Percentiles rank a stretch among this genome's conserved stretches.
Evolutionary conservation across 2,329 filamentous ascomycete genomes (phyloP).

Genomic region (Cladophialophora yegresii): DNA sequence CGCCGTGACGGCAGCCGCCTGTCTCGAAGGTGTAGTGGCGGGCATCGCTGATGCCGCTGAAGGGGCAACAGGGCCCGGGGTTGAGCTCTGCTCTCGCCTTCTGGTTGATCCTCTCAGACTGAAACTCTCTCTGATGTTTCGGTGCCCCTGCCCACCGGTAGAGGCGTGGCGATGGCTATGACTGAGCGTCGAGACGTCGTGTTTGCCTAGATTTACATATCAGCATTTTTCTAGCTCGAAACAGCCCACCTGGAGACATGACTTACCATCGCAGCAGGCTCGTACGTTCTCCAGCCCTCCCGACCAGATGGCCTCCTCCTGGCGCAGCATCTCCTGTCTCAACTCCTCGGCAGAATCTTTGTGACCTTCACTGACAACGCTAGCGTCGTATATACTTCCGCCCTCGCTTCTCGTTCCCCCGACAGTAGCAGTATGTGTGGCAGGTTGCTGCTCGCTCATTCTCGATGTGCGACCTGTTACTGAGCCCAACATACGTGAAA

Average conservation of each 20-base stretch:
- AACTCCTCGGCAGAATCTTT: slow-evolving; percentile 83
- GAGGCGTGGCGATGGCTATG: slow-evolving; percentile 32
- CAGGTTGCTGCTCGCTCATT: slow-evolving; percentile 21
- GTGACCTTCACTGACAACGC: slow-evolving; percentile 40
- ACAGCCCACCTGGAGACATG: not conserved
- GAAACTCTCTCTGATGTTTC: slow-evolving; percentile 25
- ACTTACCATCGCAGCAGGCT: slow-evolving; percentile 89
- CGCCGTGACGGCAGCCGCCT: slow-evolving; percentile 15
- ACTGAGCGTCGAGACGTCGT: slow-evolving; percentile 34
- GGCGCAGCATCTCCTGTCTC: slow-evolving; percentile 71
- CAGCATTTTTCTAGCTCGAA: not conserved
- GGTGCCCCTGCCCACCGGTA: slow-evolving; percentile 19
- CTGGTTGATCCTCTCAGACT: slow-evolving; percentile 32
- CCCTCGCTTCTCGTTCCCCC: slow-evolving; percentile 24
- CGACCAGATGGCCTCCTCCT: slow-evolving; percentile 66
- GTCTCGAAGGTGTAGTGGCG: slow-evolving; percentile 18
- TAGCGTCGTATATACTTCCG: slow-evolving; percentile 45
- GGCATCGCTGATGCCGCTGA: not conserved
- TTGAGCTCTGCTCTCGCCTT: slow-evolving; percentile 27
- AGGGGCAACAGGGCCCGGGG: slow-evolving; percentile 11
- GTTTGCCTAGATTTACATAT: slow-evolving; percentile 31
- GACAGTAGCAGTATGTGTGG: slow-evolving; percentile 21
- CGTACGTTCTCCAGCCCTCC: slow-evolving; percentile 87
- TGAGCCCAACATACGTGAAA: slow-evolving; percentile 50
- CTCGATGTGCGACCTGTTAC: slow-evolving; percentile 49